Conservation (phyloP, 2,329 filamentous ascomycete species). For the Fusarium sambucinum region DNA sequence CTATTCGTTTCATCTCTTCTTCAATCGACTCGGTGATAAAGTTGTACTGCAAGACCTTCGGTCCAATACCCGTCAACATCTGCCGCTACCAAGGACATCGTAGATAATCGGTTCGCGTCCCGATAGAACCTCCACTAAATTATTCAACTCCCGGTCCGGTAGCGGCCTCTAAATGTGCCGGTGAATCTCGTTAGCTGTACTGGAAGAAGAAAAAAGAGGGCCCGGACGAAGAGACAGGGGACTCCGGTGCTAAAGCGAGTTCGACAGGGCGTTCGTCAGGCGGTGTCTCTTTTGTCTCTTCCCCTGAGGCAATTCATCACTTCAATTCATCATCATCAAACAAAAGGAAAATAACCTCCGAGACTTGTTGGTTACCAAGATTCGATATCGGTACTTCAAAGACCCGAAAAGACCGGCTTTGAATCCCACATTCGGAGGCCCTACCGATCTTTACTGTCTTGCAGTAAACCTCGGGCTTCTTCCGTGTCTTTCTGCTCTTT, state of each 20-base stretch:
- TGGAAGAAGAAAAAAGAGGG: slow-evolving; percentile 38
- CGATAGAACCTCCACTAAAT: slow-evolving; percentile 33
- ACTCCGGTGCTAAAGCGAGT: slow-evolving; percentile 27
- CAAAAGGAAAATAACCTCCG: background rate
- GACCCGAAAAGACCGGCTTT: slow-evolving; percentile 31
- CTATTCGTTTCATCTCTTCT: background rate
- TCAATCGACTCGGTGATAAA: background rate
- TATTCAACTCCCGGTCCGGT: slow-evolving; percentile 22
- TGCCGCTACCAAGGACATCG: background rate
- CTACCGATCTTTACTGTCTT: slow-evolving; percentile 28
- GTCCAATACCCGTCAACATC: slow-evolving; percentile 9
- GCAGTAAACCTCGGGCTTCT: slow-evolving; percentile 33
- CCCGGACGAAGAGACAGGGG: slow-evolving; percentile 25
- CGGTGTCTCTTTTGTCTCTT: slow-evolving; percentile 14
- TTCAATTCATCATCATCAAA: slow-evolving; percentile 29
- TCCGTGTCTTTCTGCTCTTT: slow-evolving; percentile 21
- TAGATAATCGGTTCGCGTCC: slow-evolving; percentile 36
- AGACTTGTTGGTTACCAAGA: slow-evolving; percentile 1
- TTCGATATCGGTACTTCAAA: slow-evolving; percentile 19
- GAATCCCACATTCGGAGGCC: slow-evolving; percentile 36
- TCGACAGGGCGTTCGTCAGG: slow-evolving; percentile 23
- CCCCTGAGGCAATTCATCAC: slow-evolving; percentile 37
- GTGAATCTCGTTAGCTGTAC: slow-evolving; percentile 21
- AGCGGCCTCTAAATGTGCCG: slow-evolving; percentile 20
- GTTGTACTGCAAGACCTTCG: background rate